Percentiles rank a stretch among this genome's conserved stretches.
Conservation (phyloP, 176 grass and related monocot genomes). For the Carex myosuroides region DNA sequence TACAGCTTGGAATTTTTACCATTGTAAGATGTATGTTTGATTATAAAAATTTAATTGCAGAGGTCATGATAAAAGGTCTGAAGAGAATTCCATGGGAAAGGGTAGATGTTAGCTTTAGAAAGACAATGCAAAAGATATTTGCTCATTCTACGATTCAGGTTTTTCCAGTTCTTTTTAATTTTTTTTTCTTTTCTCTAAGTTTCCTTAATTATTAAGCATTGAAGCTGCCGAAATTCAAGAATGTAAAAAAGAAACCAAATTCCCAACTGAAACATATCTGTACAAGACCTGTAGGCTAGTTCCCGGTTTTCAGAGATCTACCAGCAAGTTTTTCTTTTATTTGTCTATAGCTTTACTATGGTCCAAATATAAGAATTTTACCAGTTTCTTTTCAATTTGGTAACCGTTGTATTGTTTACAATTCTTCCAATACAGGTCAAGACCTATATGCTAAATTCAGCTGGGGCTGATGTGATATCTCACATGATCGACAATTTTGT, state of each 20-base stretch:
- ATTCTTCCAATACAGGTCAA: conserved; percentile 54
- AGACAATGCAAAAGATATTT: conserved; percentile 68
- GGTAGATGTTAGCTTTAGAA: conserved; percentile 85
- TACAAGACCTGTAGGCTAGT: background rate
- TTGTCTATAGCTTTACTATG: background rate
- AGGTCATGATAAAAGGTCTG: conserved; percentile 67
- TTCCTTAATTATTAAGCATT: background rate
- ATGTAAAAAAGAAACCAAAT: background rate
- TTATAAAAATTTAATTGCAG: conserved; percentile 37
- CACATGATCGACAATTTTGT: conserved; percentile 92
- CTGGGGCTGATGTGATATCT: conserved; percentile 78
- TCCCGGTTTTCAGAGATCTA: background rate
- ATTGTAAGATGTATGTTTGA: background rate
- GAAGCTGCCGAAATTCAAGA: background rate
- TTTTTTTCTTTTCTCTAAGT: background rate
- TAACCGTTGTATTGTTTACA: background rate
- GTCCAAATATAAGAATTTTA: background rate
- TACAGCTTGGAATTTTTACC: background rate
- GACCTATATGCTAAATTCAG: conserved; percentile 64
- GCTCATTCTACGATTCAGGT: conserved; percentile 97
- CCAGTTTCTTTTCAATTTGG: conserved; percentile 1
- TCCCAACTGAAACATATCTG: background rate
- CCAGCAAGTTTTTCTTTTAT: background rate
- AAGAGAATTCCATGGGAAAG: conserved; percentile 94
- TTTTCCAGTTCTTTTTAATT: background rate